phyloP scores from a whole-genome alignment of 129 eudicot genomes.

The Lactuca saligna region DNA sequence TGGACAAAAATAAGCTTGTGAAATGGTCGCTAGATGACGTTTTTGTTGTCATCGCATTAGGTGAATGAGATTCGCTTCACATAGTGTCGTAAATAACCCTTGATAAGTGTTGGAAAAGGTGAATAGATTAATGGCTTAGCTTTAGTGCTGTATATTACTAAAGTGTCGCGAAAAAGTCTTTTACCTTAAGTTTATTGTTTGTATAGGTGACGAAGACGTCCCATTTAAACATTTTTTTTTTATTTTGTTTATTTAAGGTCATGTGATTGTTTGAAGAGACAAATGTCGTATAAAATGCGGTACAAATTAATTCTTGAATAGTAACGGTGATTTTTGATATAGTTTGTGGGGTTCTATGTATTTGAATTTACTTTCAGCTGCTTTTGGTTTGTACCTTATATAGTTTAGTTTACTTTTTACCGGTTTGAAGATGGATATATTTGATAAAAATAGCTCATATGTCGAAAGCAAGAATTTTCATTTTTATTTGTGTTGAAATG shows the following conservation, averaged over 20 bases:
- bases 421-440: too few relatives aligned
- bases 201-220: background rate
- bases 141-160: conserved; percentile 5
- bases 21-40: conserved; percentile 86
- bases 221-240: too few relatives aligned
- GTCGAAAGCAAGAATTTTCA: too few relatives aligned
- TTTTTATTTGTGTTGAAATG: too few relatives aligned
- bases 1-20: conserved; percentile 46
- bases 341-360: background rate
- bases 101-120: background rate
- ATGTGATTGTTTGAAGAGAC: background rate
- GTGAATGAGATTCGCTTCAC: conserved; percentile 44
- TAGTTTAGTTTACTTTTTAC: too few relatives aligned
- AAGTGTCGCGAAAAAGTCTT: background rate
- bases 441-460: too few relatives aligned
- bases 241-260: background rate
- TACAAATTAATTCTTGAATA: background rate
- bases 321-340: background rate
- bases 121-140: background rate
- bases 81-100: conserved; percentile 20
- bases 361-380: background rate
- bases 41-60: conserved; percentile 71
- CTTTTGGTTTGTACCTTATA: too few relatives aligned
- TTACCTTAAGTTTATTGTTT: too few relatives aligned
- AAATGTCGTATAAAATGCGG: too few relatives aligned